Evolutionary conservation across 2,329 filamentous ascomycete genomes (phyloP).

Genomic region (Salinomyces thailandicus): DNA sequence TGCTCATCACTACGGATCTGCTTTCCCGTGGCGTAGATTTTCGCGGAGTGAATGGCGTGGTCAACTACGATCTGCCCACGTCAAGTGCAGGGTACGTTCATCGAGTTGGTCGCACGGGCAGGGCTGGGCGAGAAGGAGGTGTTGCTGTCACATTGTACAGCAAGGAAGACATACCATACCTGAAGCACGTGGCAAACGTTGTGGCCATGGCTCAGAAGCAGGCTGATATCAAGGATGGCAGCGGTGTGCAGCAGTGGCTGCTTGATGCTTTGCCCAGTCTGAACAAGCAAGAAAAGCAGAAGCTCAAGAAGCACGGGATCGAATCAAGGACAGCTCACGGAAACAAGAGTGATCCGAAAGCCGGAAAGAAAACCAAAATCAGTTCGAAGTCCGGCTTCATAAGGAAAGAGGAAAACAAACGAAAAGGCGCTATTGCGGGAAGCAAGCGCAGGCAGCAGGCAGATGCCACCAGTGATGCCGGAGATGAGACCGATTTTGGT

Average conservation of each 20-base stretch:
- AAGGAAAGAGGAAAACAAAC: slow-evolving; percentile 57
- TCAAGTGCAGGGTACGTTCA: slow-evolving; percentile 86
- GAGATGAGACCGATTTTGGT: slow-evolving; percentile 30
- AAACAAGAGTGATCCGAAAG: slow-evolving; percentile 30
- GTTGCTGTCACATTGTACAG: slow-evolving; percentile 92
- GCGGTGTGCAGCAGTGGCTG: slow-evolving; percentile 70
- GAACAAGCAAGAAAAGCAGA: slow-evolving; percentile 72
- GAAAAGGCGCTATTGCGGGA: slow-evolving; percentile 30
- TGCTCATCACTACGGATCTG: slow-evolving; percentile 91
- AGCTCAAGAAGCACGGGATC: slow-evolving; percentile 70
- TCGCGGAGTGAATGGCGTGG: slow-evolving; percentile 84
- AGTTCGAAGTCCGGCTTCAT: slow-evolving; percentile 74
- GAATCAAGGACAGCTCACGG: slow-evolving; percentile 49
- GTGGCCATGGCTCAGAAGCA: slow-evolving; percentile 75
- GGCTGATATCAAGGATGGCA: slow-evolving; percentile 28
- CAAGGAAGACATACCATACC: slow-evolving; percentile 80
- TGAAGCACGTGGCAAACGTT: slow-evolving; percentile 88
- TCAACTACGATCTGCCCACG: slow-evolving; percentile 96
- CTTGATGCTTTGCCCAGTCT: slow-evolving; percentile 76
- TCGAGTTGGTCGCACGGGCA: slow-evolving; percentile 79
- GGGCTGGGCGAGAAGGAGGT: slow-evolving; percentile 77
- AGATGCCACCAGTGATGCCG: slow-evolving; percentile 12
- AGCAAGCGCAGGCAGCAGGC: slow-evolving; percentile 24
- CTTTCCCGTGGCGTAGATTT: slow-evolving; percentile 90
- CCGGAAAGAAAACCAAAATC: slow-evolving; percentile 53